Conservation (phyloP, 2,329 filamentous ascomycete genomes). For the Trichoderma aggressivum region DNA sequence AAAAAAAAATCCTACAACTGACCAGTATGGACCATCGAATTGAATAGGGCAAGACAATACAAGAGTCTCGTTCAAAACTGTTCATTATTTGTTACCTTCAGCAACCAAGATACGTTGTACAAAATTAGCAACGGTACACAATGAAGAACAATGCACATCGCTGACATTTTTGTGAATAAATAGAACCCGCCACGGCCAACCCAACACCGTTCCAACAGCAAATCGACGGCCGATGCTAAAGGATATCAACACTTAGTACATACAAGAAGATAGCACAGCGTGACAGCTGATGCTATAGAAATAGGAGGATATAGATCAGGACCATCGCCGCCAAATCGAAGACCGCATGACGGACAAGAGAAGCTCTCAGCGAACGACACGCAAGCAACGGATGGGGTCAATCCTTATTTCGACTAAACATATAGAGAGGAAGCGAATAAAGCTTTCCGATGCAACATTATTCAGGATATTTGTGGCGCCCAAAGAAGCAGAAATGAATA, state of each 20-base stretch:
- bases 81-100: background rate
- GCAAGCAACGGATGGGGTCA: background rate
- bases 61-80: background rate
- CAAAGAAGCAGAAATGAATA: background rate
- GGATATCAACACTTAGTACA: background rate
- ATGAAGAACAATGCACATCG: background rate
- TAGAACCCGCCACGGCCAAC: background rate
- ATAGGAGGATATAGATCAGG: constrained; percentile 11
- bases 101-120: background rate
- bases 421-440: background rate
- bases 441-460: background rate
- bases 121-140: background rate
- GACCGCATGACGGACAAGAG: background rate
- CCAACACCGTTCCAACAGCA: too few relatives aligned
- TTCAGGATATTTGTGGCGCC: fast-evolving
- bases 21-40: background rate
- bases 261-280: background rate
- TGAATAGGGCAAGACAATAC: background rate
- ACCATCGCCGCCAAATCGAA: background rate
- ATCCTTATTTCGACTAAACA: background rate
- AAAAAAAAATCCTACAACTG: background rate
- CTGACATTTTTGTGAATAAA: background rate
- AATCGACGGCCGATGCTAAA: background rate
- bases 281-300: background rate
- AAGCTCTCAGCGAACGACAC: background rate